phyloP scores from a whole-genome alignment of 495 filamentous ascomycete genomes.

The Trichoderma gamsii region DNA sequence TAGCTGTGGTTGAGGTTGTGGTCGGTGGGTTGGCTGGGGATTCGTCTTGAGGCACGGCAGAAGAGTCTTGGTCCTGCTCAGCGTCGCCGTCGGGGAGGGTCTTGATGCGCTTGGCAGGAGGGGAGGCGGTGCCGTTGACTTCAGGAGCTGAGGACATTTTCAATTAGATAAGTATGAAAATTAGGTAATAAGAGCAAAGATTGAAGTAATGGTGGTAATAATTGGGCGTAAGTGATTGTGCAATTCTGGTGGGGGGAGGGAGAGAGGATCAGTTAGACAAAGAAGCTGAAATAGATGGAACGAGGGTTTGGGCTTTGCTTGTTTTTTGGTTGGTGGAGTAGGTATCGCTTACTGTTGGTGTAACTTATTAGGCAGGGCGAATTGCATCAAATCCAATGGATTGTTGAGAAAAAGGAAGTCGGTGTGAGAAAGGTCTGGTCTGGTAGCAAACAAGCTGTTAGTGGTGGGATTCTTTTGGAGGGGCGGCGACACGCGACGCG shows the following conservation, averaged over 20 bases:
- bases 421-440: not conserved
- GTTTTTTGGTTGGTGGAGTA: not conserved
- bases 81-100: conserved; percentile 22
- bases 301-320: not conserved
- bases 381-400: not conserved
- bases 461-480: not conserved
- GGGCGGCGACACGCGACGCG: conserved; percentile 4
- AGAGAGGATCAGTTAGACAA: not conserved
- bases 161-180: conserved; percentile 13
- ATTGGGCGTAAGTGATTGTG: not conserved
- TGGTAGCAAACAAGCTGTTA: not conserved
- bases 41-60: conserved; percentile 15
- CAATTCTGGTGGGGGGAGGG: not conserved
- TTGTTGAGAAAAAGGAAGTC: not conserved
- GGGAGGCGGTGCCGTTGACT: conserved; percentile 35
- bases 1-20: conserved; percentile 29
- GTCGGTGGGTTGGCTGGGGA: conserved; percentile 30
- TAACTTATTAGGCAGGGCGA: not conserved
- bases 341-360: not conserved
- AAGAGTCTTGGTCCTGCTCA: not conserved
- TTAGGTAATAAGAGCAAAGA: not conserved
- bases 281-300: not conserved
- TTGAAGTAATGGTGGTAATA: not conserved
- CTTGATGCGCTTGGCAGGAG: conserved; percentile 45
- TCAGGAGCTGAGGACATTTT: conserved; percentile 50